phyloP scores from a whole-genome alignment of 768 basidiomycete species.

The Butyriboletus loyo region DNA sequence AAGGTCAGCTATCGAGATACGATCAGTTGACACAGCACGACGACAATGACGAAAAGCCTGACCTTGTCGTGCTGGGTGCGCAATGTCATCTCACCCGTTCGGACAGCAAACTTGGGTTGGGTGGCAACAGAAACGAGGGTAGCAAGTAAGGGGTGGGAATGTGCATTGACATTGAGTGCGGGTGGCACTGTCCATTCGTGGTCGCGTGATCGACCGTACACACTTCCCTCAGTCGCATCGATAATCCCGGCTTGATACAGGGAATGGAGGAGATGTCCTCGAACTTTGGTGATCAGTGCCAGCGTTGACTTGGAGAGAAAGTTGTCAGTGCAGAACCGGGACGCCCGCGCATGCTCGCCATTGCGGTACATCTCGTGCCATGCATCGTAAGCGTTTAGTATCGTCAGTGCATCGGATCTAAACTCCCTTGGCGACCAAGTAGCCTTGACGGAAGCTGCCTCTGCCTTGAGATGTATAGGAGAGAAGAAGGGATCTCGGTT shows the following conservation, averaged over 20 bases:
- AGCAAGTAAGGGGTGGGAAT: constrained; percentile 72
- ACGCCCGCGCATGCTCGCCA: constrained; percentile 63
- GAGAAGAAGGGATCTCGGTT: constrained; percentile 90
- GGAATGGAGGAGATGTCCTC: constrained; percentile 70
- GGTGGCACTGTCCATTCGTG: constrained; percentile 50
- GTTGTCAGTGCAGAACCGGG: constrained; percentile 77
- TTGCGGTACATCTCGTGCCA: constrained; percentile 74
- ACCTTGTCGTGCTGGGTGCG: constrained; percentile 87
- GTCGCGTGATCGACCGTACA: constrained; percentile 28
- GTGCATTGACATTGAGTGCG: constrained; percentile 67
- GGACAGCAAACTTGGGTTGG: constrained; percentile 88
- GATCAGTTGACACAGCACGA: constrained; percentile 12
- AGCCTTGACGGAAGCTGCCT: constrained; percentile 70
- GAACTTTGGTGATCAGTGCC: constrained; percentile 76
- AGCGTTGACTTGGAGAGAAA: constrained; percentile 88
- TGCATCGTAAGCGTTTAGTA: constrained; percentile 73
- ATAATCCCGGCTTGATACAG: constrained; percentile 81
- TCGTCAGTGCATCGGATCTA: constrained; percentile 80
- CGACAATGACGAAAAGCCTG: constrained; percentile 12
- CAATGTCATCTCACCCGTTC: constrained; percentile 61
- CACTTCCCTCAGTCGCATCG: constrained; percentile 71
- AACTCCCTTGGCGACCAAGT: constrained; percentile 79
- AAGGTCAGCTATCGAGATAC: constrained; percentile 51
- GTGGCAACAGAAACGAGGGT: constrained; percentile 82
- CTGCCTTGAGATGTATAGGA: constrained; percentile 69